phyloP scores from a whole-genome alignment of 2,329 filamentous ascomycete genomes.

The Fusarium begoniae region DNA sequence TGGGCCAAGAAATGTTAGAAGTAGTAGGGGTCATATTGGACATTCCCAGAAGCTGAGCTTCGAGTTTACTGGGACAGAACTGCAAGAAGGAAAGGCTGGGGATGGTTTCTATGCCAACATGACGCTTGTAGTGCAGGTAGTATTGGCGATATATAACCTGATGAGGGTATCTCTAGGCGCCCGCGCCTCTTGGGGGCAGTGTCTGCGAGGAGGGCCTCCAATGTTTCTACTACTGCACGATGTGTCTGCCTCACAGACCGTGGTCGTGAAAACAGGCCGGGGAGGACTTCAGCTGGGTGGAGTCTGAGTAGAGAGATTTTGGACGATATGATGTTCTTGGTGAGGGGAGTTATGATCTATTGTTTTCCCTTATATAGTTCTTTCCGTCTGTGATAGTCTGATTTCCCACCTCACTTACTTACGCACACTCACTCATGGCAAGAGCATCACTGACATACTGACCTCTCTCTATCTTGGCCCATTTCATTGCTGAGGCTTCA shows the following conservation, averaged over 20 bases:
- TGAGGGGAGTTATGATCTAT: background rate
- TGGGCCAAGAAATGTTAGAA: conserved; percentile 11
- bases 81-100: background rate
- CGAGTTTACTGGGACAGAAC: background rate
- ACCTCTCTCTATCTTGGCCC: background rate
- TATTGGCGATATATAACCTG: conserved; percentile 29
- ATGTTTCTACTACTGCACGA: background rate
- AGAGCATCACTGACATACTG: background rate
- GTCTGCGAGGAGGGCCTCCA: conserved; percentile 12
- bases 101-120: conserved; percentile 33
- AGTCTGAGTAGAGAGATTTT: background rate
- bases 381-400: conserved; percentile 5
- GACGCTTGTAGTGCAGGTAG: background rate
- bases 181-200: conserved; percentile 14
- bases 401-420: background rate
- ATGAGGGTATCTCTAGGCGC: conserved; percentile 12
- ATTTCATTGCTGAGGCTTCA: background rate
- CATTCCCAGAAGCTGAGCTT: background rate
- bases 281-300: conserved; percentile 24
- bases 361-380: background rate
- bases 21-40: conserved; percentile 11
- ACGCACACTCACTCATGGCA: background rate
- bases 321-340: background rate
- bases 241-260: background rate
- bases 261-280: conserved; percentile 15